Evolutionary conservation across 1,284 basidiomycete species (phyloP).

Genomic region (Austroboletus sp.): DNA sequence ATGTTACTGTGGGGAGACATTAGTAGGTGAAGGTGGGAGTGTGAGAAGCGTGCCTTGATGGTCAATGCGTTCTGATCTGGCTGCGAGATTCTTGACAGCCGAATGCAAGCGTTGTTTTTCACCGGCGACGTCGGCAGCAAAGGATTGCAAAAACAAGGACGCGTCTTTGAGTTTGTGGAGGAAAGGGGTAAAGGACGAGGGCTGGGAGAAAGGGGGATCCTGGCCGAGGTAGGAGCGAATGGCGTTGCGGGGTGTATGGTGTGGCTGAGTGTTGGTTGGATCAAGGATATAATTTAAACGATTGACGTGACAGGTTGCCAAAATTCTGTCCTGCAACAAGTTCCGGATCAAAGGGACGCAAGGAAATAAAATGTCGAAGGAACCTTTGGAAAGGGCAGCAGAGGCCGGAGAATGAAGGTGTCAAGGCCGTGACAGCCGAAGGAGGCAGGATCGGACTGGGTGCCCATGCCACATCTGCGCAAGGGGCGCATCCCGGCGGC

Average conservation of each 20-base stretch:
- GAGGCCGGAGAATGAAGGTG: slow-evolving; percentile 61
- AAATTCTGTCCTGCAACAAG: slow-evolving; percentile 53
- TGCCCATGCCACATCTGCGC: slow-evolving; percentile 73
- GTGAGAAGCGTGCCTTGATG: slow-evolving; percentile 20
- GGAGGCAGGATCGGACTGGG: slow-evolving; percentile 33
- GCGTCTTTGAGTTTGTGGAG: slow-evolving; percentile 33
- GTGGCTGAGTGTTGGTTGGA: slow-evolving; percentile 65
- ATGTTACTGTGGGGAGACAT: slow-evolving; percentile 32
- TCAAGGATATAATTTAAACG: slow-evolving; percentile 57
- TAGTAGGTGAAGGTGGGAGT: slow-evolving; percentile 10
- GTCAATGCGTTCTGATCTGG: slow-evolving; percentile 35
- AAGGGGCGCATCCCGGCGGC: slow-evolving; percentile 57
- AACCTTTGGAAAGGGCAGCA: slow-evolving; percentile 64
- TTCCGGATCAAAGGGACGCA: slow-evolving; percentile 2
- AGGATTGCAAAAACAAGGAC: slow-evolving; percentile 22
- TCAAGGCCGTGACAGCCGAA: slow-evolving; percentile 53
- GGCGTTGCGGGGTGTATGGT: slow-evolving; percentile 61
- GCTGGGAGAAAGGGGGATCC: slow-evolving; percentile 15
- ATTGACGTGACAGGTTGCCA: slow-evolving; percentile 65
- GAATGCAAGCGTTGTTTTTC: slow-evolving; percentile 34
- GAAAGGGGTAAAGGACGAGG: slow-evolving; percentile 21
- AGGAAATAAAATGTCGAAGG: slow-evolving; percentile 7
- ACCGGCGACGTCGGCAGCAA: slow-evolving; percentile 27
- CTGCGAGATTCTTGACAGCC: slow-evolving; percentile 33
- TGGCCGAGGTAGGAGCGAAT: slow-evolving; percentile 44